Base-by-base conservation (phyloP, 1,284 basidiomycete species). In the Fomitopsis pinicola region DNA sequence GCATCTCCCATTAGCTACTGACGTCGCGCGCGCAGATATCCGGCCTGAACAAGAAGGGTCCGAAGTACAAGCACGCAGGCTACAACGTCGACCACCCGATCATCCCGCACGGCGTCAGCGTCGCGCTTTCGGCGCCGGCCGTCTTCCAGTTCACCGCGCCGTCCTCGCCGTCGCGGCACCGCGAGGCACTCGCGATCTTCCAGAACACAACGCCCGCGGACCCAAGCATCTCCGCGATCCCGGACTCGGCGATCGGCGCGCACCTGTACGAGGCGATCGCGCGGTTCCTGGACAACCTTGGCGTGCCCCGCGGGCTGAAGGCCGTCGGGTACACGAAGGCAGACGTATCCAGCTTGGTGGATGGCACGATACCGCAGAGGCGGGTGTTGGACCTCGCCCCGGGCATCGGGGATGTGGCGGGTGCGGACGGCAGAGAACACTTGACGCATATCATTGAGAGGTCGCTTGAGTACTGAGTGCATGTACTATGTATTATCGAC, bases 81-180 rank as follows among this genome's bases (percentile, higher is more conserved):
- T 95, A 95, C 76, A 78, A 82, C 45, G 86, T 88, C 17, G 86
- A 91, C 66, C 82, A 88, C 60, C 95, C 95, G 8, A 95, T 98
- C 65, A 94, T 98, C 60, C 96, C 96, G 14, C 94, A 98, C 72
- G 94, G 94, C 60, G 79, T 95, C 69, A 91, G 82, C 63, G 95
- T 97, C 59, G 93, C 94, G 2, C 76, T 97, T 59, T 94, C 94
- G 28, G 94, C 92, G n/a, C 95, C 95, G 38, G 88, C 91, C 30
- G 95, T 97, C 50, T 97, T 97, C 82, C 85, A 91, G 71, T 97
- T 96, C 77, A 97, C 95, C 5, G 88, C 95, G 0, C 94, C 95
- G 5, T 95, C 94, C 2, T 88, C 92, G 0, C 95, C 95, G 2
- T 86, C 90, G 61, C 89, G 96, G 57, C 96, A 98, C 76, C 88